phyloP scores from a whole-genome alignment of 768 basidiomycete species.

The Lactarius quietus region DNA sequence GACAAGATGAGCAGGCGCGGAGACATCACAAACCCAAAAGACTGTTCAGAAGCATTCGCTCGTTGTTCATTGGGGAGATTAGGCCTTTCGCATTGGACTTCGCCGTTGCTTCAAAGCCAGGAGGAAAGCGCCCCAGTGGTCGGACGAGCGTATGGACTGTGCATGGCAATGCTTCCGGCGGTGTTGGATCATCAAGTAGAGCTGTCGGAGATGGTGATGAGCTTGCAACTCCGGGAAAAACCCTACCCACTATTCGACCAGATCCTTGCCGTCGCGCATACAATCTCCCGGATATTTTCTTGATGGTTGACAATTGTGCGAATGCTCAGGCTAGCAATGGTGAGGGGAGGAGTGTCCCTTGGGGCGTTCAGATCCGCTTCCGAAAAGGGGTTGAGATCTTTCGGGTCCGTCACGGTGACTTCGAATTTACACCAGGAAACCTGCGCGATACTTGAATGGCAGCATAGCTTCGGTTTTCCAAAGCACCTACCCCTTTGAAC shows the following conservation, averaged over 20 bases:
- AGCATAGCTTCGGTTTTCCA: background rate
- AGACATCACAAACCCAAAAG: conserved; percentile 54
- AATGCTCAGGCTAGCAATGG: conserved; percentile 82
- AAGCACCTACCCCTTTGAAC: conserved; percentile 65
- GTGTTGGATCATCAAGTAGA: conserved; percentile 86
- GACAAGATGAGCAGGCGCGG: background rate
- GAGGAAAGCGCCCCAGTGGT: conserved; percentile 83
- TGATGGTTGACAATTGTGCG: conserved; percentile 92
- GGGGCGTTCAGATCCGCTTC: conserved; percentile 68
- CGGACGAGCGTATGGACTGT: conserved; percentile 85
- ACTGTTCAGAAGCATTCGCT: conserved; percentile 80
- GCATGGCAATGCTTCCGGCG: conserved; percentile 82
- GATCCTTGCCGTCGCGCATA: conserved; percentile 77
- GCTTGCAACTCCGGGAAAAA: background rate
- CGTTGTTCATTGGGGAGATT: conserved; percentile 74
- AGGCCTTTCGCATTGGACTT: conserved; percentile 59
- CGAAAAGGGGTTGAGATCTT: conserved; percentile 79
- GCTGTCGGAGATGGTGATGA: conserved; percentile 43
- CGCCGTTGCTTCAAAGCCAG: conserved; percentile 72
- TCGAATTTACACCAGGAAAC: conserved; percentile 98
- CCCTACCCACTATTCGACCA: conserved; percentile 69
- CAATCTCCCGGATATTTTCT: conserved; percentile 91
- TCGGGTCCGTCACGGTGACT: conserved; percentile 76
- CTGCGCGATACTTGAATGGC: conserved; percentile 39
- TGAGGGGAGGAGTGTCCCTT: conserved; percentile 83